These are phyloP conservation scores for Physocladia obscura DNA, from an alignment of 192 early-diverging fungal genomes.

Conservation along the genomic window DNA sequence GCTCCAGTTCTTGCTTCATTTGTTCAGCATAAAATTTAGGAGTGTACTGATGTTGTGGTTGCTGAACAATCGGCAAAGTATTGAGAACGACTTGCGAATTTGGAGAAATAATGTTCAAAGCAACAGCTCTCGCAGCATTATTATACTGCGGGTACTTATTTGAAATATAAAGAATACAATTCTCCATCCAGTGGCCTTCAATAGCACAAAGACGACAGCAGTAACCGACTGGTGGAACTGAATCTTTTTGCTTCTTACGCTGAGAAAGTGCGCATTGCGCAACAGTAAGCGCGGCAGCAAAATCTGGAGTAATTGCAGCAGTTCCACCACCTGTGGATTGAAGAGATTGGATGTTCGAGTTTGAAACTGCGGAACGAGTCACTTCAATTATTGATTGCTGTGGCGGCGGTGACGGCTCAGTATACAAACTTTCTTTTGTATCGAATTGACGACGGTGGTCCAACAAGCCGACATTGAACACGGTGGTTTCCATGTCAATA, in stretches of 20 bases:
- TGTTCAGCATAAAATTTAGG: conserved; percentile 9
- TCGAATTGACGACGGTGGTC: no score
- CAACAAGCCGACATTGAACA: conserved; percentile 1
- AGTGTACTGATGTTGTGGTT: conserved; percentile 7
- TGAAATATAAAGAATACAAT: conserved; percentile 24
- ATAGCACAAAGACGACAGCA: conserved; percentile 23
- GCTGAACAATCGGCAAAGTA: conserved; percentile 13
- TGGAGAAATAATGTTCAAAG: conserved; percentile 20
- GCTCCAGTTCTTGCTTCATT: neutral
- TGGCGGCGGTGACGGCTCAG: no score
- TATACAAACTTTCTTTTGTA: no score
- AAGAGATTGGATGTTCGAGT: conserved; percentile 1
- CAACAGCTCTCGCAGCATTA: conserved; percentile 22
- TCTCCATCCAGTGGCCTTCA: conserved; percentile 32
- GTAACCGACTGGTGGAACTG: conserved; percentile 15
- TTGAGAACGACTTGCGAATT: conserved; percentile 14
- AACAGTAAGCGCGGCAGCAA: conserved; percentile 3
- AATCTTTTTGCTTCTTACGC: conserved; percentile 23
- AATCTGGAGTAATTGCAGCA: conserved; percentile 9
- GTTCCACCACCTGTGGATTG: conserved; percentile 25
- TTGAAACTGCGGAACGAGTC: neutral
- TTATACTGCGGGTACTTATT: conserved; percentile 30
- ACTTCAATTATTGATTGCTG: neutral
- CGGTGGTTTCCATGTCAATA: neutral
- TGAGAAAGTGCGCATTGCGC: conserved; percentile 14